A percentile compares a stretch with the other conserved stretches of the same genome.
Conservation (phyloP, 2,329 filamentous ascomycete species). For the Aspergillus versicolor region DNA sequence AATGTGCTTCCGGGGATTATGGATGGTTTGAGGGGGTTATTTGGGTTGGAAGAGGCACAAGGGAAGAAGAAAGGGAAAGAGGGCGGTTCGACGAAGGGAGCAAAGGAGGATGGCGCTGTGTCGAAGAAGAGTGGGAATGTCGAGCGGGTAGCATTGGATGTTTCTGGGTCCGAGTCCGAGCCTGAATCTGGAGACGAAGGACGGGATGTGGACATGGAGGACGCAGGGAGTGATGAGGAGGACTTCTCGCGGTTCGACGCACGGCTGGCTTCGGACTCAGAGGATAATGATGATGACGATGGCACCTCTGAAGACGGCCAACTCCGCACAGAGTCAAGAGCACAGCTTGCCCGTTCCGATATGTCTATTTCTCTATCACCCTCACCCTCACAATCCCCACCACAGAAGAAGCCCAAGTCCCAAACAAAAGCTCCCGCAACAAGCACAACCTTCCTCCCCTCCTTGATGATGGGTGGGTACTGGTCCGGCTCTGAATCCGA, state of each 20-base stretch:
- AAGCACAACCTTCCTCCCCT: constrained; percentile 59
- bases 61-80: constrained; percentile 15
- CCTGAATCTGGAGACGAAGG: constrained; percentile 10
- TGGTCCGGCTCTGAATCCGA: constrained; percentile 62
- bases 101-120: background rate
- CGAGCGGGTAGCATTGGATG: background rate
- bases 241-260: constrained; percentile 34
- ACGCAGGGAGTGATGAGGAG: constrained; percentile 27
- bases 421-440: constrained; percentile 25
- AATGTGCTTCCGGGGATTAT: constrained; percentile 52
- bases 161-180: background rate
- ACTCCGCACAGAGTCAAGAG: background rate
- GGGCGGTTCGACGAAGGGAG: constrained; percentile 3
- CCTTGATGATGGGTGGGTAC: constrained; percentile 61
- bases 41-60: constrained; percentile 34
- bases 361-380: constrained; percentile 37
- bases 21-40: constrained; percentile 37
- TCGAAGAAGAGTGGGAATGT: background rate
- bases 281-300: constrained; percentile 18
- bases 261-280: constrained; percentile 33
- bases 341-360: constrained; percentile 25
- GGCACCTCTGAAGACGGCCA: constrained; percentile 1
- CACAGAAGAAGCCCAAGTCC: constrained; percentile 17
- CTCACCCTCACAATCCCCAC: constrained; percentile 14
- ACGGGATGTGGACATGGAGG: constrained; percentile 21